Evolutionary conservation across 345 rosid genomes (phyloP), one percentile per base, ranked within the genome.

Genomic region (Mercurialis annua): DNA sequence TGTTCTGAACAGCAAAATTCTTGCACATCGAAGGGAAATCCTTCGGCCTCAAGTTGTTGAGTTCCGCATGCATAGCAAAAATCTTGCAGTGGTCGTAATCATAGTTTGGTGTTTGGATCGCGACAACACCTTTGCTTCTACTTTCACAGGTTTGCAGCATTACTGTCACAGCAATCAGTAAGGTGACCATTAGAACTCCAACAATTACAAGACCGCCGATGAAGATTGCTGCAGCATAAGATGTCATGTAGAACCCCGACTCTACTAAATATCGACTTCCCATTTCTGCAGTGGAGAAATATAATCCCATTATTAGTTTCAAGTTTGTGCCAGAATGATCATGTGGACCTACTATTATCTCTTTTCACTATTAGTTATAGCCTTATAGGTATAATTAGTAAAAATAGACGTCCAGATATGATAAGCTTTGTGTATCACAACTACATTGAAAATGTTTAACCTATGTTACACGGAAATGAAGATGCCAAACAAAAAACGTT

Each of bases 171-270:
- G 91, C 75, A 62, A 88, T 56, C 66, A 92, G 38, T 78, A 92
- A 73, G 48, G 93, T 81, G 47, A 85, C 30, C 36, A 88, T 65
- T 68, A 92, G 57, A 33, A 87, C 75, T n/a, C 89, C 97, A 55
- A 87, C 71, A 24, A 86, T 81, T 16, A 78, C 67, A 27, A 90
- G 88, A 40, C 84, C 78, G 59, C 82, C 83, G 20, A 90, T 71
- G 76, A 90, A 87, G 77, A 90, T 80, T 17, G 85, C 80, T 40
- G 88, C 92, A 59, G 92, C 79, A 62, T 87, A 84, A 34, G 96
- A 84, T 66, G 91, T 78, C 92, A 92, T 84, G 73, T 81, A 82
- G 83, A 91, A 88, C 55, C 97, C 95, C 0, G 90, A 77, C 56
- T 90, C 98, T 34, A 79, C 71, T n/a, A 44, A 20, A 63, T 76